Conservation (phyloP, 495 filamentous ascomycete genomes). For the Penicillium crystallinum region DNA sequence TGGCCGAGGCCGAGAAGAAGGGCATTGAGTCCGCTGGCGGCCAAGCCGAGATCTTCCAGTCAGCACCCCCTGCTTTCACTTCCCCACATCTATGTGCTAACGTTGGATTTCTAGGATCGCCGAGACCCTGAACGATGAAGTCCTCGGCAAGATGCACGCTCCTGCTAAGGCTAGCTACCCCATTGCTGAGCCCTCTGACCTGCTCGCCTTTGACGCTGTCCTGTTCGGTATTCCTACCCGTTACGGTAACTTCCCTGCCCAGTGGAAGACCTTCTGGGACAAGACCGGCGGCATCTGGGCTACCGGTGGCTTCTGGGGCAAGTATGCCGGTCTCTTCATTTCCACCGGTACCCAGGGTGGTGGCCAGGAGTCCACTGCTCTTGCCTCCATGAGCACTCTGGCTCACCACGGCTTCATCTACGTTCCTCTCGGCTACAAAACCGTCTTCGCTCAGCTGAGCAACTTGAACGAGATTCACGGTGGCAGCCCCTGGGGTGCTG, state of each 20-base stretch:
- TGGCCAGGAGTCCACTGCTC: conserved; percentile 85
- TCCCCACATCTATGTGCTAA: conserved; percentile 1
- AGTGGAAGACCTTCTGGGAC: conserved; percentile 94
- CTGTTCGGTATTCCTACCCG: conserved; percentile 97
- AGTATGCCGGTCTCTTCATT: conserved; percentile 90
- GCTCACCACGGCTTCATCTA: conserved; percentile 94
- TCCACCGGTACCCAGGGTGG: conserved; percentile 76
- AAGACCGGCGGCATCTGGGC: conserved; percentile 69
- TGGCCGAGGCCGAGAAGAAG: conserved; percentile 85
- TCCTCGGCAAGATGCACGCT: conserved; percentile 85
- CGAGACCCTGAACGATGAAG: conserved; percentile 81
- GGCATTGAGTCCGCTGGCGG: conserved; percentile 89
- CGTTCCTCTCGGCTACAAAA: conserved; percentile 90
- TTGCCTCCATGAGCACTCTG: conserved; percentile 81
- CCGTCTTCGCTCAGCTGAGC: conserved; percentile 60
- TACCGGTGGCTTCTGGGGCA: conserved; percentile 74
- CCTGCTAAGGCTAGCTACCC: conserved; percentile 70
- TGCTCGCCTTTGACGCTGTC: conserved; percentile 83
- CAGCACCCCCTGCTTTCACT: conserved; percentile 19
- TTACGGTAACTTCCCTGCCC: conserved; percentile 96
- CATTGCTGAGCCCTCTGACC: conserved; percentile 56
- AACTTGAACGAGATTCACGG: conserved; percentile 75
- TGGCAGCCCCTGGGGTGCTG: conserved; percentile 88
- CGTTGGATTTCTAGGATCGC: conserved; percentile 49
- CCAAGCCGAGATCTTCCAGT: conserved; percentile 75